Percentiles rank a stretch among this genome's conserved stretches.
Evolutionary conservation across 2,329 filamentous ascomycete species (phyloP).

Genomic region (Teratosphaeriaceae sp.): DNA sequence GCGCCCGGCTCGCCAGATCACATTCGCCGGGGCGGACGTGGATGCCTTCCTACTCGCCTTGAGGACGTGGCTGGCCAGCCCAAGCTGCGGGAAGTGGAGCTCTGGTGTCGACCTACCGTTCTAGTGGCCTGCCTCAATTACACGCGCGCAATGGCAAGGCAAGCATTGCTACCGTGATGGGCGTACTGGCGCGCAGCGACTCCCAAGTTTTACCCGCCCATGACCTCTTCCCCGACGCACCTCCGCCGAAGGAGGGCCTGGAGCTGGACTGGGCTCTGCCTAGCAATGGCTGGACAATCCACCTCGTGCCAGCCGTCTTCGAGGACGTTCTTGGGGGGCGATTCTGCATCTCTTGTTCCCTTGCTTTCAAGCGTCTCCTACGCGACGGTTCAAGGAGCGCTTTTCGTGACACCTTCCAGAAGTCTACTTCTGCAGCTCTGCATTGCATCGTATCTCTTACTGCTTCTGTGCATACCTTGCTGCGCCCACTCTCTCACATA

Average conservation of each 20-base stretch:
- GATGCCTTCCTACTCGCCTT: constrained; percentile 11
- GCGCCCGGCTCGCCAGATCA: constrained; percentile 12
- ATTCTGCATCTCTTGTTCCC: too few species aligned
- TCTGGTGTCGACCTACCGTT: constrained; percentile 15
- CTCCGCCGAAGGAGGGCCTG: too few species aligned
- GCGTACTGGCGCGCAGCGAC: not conserved
- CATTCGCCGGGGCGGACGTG: constrained; percentile 1
- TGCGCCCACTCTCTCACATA: too few species aligned
- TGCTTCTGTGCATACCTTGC: not conserved
- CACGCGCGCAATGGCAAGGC: constrained; percentile 1
- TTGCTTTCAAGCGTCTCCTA: too few species aligned
- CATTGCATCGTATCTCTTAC: too few species aligned
- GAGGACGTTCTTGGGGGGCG: too few species aligned
- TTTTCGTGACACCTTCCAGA: not conserved
- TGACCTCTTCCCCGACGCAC: not conserved
- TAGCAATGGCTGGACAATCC: too few species aligned
- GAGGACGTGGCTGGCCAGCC: constrained; percentile 7
- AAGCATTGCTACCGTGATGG: not conserved
- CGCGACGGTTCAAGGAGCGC: too few species aligned
- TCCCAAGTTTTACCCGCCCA: not conserved
- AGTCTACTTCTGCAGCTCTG: not conserved
- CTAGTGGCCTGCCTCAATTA: constrained; percentile 13
- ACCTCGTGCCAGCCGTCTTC: too few species aligned
- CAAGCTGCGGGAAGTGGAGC: not conserved
- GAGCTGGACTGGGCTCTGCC: too few species aligned